phyloP scores from a whole-genome alignment of 2,329 filamentous ascomycete genomes.

The Trichoderma oligosporum region DNA sequence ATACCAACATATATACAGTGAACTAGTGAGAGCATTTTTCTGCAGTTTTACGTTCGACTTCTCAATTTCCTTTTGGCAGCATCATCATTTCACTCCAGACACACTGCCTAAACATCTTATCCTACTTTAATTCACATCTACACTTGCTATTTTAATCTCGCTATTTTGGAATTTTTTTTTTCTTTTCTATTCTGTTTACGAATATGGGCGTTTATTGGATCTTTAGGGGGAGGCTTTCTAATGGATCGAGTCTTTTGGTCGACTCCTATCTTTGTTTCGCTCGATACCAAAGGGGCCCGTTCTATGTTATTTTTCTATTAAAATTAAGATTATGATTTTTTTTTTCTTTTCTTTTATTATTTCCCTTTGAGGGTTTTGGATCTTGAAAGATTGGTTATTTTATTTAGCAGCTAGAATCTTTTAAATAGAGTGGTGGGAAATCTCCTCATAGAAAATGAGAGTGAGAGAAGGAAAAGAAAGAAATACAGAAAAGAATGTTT shows the following conservation, averaged over 20 bases:
- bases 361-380: neutral
- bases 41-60: constrained; percentile 1
- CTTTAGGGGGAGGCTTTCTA: neutral
- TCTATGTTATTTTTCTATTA: constrained; percentile 1
- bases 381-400: neutral
- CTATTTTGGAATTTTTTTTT: constrained; percentile 2
- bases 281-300: constrained; percentile 18
- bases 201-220: constrained; percentile 9
- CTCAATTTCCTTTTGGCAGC: neutral
- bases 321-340: constrained; percentile 1
- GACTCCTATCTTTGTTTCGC: constrained; percentile 2
- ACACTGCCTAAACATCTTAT: neutral
- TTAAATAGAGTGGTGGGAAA: constrained; percentile 12
- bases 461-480: neutral
- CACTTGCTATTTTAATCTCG: constrained; percentile 9
- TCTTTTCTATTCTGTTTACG: constrained; percentile 1
- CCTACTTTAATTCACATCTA: constrained; percentile 11
- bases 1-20: neutral
- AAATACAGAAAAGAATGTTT: neutral
- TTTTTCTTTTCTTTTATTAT: neutral
- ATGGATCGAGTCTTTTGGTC: constrained; percentile 3
- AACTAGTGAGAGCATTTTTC: constrained; percentile 3
- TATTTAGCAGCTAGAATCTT: constrained; percentile 1
- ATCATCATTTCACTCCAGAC: neutral
- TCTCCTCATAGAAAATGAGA: constrained; percentile 14